Evolutionary conservation across 2,329 filamentous ascomycete species (phyloP).

Genomic region (Metarhizium guizhouense): DNA sequence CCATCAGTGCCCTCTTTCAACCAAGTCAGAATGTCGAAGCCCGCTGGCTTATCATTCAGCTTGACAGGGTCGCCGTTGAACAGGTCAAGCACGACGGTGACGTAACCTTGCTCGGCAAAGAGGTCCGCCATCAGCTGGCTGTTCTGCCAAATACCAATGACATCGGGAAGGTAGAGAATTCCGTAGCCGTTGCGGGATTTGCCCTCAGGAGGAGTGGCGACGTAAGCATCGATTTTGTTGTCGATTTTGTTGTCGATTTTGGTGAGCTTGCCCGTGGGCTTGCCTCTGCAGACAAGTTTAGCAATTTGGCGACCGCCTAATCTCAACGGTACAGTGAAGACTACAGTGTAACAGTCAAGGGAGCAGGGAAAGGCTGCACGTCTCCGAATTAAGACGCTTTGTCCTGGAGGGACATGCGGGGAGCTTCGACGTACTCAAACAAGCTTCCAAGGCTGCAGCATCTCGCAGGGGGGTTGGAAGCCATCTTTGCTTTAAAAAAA

Average conservation of each 20-base stretch:
- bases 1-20: constrained; percentile 33
- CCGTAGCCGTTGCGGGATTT: constrained; percentile 18
- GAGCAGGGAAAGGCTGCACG: not conserved
- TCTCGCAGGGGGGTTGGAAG: constrained; percentile 40
- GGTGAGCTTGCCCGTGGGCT: constrained; percentile 35
- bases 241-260: constrained; percentile 33
- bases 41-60: constrained; percentile 14
- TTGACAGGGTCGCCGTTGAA: constrained; percentile 27
- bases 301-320: not conserved
- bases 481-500: constrained; percentile 22
- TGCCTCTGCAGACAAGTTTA: constrained; percentile 28
- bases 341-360: too few species aligned
- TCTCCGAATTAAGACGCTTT: not conserved
- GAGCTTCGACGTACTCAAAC: constrained; percentile 37
- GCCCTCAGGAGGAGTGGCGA: constrained; percentile 33
- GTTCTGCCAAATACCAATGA: constrained; percentile 30
- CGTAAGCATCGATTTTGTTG: constrained; percentile 36
- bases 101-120: constrained; percentile 29
- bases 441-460: constrained; percentile 46
- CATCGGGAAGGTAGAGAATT: constrained; percentile 28
- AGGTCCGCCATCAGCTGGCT: constrained; percentile 32
- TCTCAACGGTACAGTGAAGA: too few species aligned
- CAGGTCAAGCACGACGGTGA: constrained; percentile 27
- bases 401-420: not conserved
- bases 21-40: constrained; percentile 24